phyloP scores from a whole-genome alignment of 2,329 filamentous ascomycete species.

The Neofusicoccum umdonicola region DNA sequence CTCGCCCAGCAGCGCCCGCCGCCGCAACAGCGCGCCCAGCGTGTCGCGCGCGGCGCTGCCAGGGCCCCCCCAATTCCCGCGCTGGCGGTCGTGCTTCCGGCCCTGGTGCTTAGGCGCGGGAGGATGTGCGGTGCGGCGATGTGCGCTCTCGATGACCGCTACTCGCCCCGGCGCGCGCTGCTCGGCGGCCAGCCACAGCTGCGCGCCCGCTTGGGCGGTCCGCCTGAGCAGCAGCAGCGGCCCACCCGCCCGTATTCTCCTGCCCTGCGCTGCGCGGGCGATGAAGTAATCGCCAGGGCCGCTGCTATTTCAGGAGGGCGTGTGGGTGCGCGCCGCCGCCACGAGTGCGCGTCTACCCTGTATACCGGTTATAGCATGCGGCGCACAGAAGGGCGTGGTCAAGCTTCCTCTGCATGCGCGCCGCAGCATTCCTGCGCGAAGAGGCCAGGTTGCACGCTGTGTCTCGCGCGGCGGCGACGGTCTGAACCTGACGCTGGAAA shows the following conservation, averaged over 20 bases:
- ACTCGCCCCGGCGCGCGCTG: not conserved
- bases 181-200: conserved; percentile 5
- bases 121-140: conserved; percentile 10
- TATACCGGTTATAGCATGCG: not conserved
- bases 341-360: not conserved
- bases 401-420: not conserved
- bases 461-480: not conserved
- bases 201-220: not conserved
- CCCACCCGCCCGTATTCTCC: not conserved
- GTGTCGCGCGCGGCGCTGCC: not conserved
- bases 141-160: conserved; percentile 2
- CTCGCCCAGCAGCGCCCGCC: conserved; percentile 9
- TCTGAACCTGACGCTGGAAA: conserved; percentile 1
- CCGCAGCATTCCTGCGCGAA: conserved; percentile 5
- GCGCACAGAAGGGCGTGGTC: not conserved
- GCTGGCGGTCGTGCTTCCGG: conserved; percentile 7
- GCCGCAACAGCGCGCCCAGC: conserved; percentile 3
- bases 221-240: conserved; percentile 7
- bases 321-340: conserved; percentile 4
- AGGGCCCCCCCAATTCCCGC: conserved; percentile 4
- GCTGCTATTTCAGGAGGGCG: conserved; percentile 13
- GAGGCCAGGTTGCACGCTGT: conserved; percentile 13
- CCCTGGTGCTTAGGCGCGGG: not conserved
- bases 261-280: not conserved
- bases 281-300: conserved; percentile 11